Base-by-base conservation (phyloP, 148 eudicot genomes). In the Gaultheria prostrata region DNA sequence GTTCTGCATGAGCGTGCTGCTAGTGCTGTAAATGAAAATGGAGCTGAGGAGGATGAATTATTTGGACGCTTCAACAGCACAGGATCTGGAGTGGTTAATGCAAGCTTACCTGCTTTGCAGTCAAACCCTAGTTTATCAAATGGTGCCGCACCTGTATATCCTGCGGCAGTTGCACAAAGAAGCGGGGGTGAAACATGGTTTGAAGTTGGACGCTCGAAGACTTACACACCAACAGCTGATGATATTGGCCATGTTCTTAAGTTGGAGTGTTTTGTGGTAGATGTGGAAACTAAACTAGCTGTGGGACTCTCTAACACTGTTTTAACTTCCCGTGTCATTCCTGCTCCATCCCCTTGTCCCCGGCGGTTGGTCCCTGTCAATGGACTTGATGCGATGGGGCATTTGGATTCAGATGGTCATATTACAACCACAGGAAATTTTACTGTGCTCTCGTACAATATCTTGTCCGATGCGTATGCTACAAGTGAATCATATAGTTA, bases 1-100 rank as follows among this genome's bases (percentile, higher is more conserved):
- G 95, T 86, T 86, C 86, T 97, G 72, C 99, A 97, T 89, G 99
- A 97, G 71, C 98, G 98, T 85, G 99, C 99, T 80, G 95, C 98
- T 78, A 95, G 92, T 91, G 93, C 99, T 35, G 89, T 91, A 24
- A 95, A 88, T 87, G 98, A 95, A 84, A 97, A 97, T 89, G 97
- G 93, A 80, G 86, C 91, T 24, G 99, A 97, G 87, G 99, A 97
- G 76, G 99, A 97, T 32, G 99, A 97, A 82, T 14, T 90, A 76
- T 94, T 90, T 88, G 99, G 96, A 28, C 94, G 99, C 54, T 90
- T 91, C 80, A 92, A 90, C 72, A 92, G 92, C 89, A 83, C 95
- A 13, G 90, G 95, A n/a, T 92, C 98, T 57, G 93, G 95, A 77
- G 89, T 84, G 35, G 18, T 89, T 33, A 87, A n/a, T 74, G 18